Evolutionary conservation across 805 yeast species (phyloP).

Genomic region (Kodamaea hsintzibuensis): DNA sequence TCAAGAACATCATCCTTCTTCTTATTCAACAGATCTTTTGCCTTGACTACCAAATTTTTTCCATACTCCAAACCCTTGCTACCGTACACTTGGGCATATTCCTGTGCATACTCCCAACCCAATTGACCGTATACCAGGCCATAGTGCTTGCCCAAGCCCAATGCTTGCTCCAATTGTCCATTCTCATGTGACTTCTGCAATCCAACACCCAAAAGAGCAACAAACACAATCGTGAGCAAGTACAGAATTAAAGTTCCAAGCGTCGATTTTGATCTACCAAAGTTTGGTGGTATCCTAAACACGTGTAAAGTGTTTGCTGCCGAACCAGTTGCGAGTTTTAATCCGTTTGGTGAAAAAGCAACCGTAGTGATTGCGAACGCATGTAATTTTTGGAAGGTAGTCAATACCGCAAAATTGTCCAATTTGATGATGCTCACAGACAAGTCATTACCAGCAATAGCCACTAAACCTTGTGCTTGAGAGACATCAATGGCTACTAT

Average conservation of each 20-base stretch:
- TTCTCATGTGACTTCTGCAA: conserved; percentile 36
- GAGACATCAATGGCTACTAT: conserved; percentile 53
- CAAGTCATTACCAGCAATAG: conserved; percentile 65
- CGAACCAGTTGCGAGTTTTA: conserved; percentile 67
- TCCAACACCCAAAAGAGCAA: conserved; percentile 31
- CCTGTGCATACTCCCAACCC: conserved; percentile 22
- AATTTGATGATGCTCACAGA: conserved; percentile 59
- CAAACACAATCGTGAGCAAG: conserved; percentile 33
- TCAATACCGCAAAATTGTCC: conserved; percentile 51
- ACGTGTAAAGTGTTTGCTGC: conserved; percentile 76
- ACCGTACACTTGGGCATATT: conserved; percentile 13
- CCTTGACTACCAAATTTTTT: neutral
- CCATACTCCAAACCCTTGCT: neutral
- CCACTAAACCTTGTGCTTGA: conserved; percentile 43
- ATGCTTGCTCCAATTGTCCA: conserved; percentile 31
- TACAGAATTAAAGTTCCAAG: conserved; percentile 35
- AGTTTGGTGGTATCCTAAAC: conserved; percentile 55
- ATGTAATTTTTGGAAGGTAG: conserved; percentile 62
- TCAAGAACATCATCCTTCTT: neutral
- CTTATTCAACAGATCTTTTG: neutral
- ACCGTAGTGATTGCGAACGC: conserved; percentile 76
- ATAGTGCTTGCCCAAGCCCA: conserved; percentile 20
- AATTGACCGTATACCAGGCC: conserved; percentile 18
- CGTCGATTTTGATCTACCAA: conserved; percentile 41
- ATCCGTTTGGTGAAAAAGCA: conserved; percentile 67